A percentile compares a stretch with the other conserved stretches of the same genome.
Evolutionary conservation across 2,329 filamentous ascomycete species (phyloP).

Genomic region (Aspergillus sergii): DNA sequence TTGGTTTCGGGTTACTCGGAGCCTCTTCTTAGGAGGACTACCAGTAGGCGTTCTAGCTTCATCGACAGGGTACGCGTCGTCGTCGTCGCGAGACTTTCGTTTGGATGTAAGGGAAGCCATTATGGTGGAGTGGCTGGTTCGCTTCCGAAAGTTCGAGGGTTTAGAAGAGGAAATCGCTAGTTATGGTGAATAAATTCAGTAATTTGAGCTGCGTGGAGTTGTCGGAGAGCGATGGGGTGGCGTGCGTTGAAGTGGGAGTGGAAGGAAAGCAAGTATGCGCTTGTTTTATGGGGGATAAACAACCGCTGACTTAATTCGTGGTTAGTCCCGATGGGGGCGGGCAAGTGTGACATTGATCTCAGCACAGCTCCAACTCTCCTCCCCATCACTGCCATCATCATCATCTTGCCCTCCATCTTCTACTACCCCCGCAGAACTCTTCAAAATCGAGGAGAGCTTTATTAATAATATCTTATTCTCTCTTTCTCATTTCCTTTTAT

Average conservation of each 20-base stretch:
- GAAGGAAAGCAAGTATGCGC: constrained; percentile 6
- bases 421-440: background rate
- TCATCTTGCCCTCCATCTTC: constrained; percentile 12
- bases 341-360: constrained; percentile 26
- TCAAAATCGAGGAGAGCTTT: background rate
- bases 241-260: constrained; percentile 18
- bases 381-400: constrained; percentile 21
- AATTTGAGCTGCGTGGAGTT: constrained; percentile 8
- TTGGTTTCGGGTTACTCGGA: constrained; percentile 68
- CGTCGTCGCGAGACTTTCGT: constrained; percentile 43
- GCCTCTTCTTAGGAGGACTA: constrained; percentile 66
- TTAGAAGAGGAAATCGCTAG: background rate
- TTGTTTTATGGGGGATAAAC: constrained; percentile 42
- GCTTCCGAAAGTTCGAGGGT: background rate
- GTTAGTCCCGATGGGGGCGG: constrained; percentile 19
- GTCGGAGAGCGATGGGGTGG: constrained; percentile 12
- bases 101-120: constrained; percentile 45
- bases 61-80: constrained; percentile 51
- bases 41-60: constrained; percentile 45
- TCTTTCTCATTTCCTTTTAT: background rate
- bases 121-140: constrained; percentile 5
- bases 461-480: background rate
- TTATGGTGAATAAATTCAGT: background rate
- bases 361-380: constrained; percentile 28
- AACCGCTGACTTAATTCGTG: constrained; percentile 37